Conservation (phyloP, 208 protist species). For the Leishmania gerbilli region DNA sequence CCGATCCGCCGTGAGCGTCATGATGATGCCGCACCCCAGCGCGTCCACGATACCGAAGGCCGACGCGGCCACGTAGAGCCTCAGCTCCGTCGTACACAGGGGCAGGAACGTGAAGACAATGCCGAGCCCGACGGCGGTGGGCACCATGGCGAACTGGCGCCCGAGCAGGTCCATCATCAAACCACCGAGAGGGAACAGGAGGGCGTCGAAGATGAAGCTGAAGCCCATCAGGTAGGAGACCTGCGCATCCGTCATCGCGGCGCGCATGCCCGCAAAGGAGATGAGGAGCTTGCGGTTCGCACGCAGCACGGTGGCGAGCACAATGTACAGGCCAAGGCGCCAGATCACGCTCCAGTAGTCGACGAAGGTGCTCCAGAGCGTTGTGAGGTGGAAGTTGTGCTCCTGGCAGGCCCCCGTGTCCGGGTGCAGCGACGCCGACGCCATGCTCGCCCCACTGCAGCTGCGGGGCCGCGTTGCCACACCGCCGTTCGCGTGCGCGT, state of each 20-base stretch:
- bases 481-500: background rate
- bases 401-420: conserved; percentile 12
- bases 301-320: conserved; percentile 67
- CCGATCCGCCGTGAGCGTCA: conserved; percentile 79
- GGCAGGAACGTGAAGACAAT: conserved; percentile 61
- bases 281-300: conserved; percentile 85
- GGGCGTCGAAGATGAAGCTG: conserved; percentile 66
- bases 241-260: conserved; percentile 59
- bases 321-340: conserved; percentile 77
- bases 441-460: conserved; percentile 2
- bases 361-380: conserved; percentile 50
- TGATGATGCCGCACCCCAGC: conserved; percentile 79
- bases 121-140: conserved; percentile 53
- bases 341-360: conserved; percentile 71
- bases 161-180: conserved; percentile 72
- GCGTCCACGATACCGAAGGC: conserved; percentile 73
- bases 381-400: conserved; percentile 31
- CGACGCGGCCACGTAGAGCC: conserved; percentile 51
- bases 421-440: conserved; percentile 23
- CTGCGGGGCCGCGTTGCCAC: background rate
- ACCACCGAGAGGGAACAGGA: conserved; percentile 86
- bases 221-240: conserved; percentile 74
- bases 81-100: conserved; percentile 31
- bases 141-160: conserved; percentile 63
- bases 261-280: conserved; percentile 65